Percentiles rank a stretch among this genome's conserved stretches.
These are phyloP conservation scores for Cladosporium sp. DNA, from an alignment of 2,329 filamentous ascomycete species.

Conservation along the genomic window DNA sequence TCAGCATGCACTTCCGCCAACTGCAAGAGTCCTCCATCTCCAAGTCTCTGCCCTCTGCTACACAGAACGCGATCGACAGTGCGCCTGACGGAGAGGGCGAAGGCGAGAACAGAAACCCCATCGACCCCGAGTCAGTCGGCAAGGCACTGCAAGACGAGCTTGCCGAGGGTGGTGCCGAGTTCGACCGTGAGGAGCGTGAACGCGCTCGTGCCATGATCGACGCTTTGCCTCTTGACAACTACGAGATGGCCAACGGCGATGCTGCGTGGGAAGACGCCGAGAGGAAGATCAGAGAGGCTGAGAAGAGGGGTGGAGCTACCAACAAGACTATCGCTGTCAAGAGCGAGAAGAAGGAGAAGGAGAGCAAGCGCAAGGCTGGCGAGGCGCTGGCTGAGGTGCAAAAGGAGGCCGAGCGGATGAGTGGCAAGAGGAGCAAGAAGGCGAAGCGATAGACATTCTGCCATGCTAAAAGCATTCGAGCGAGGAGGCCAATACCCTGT, in stretches of 20 bases:
- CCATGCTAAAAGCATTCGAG: neutral
- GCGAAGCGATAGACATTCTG: conserved; percentile 17
- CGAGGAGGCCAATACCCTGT: neutral
- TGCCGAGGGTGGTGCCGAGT: conserved; percentile 75
- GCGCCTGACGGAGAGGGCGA: conserved; percentile 41
- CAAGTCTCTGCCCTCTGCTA: conserved; percentile 40
- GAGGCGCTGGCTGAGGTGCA: conserved; percentile 33
- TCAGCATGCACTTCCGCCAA: conserved; percentile 70
- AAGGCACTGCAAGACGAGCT: conserved; percentile 74
- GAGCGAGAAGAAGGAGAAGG: conserved; percentile 23
- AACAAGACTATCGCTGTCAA: conserved; percentile 68
- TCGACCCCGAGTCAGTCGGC: conserved; percentile 38
- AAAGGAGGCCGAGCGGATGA: conserved; percentile 30
- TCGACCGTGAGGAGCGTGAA: conserved; percentile 61
- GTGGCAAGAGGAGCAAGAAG: conserved; percentile 28
- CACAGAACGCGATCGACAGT: conserved; percentile 28
- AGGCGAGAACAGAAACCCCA: conserved; percentile 35
- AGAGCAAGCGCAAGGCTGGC: conserved; percentile 33
- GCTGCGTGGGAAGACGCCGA: conserved; percentile 62
- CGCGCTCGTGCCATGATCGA: conserved; percentile 88
- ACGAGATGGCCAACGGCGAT: conserved; percentile 50
- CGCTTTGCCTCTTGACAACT: conserved; percentile 82
- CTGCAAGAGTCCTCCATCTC: conserved; percentile 67
- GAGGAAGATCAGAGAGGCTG: conserved; percentile 59
- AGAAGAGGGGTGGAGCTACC: conserved; percentile 42